Evolutionary conservation across 306 rosid species (phyloP).

Genomic region (Cyclanthera cordifolia): DNA sequence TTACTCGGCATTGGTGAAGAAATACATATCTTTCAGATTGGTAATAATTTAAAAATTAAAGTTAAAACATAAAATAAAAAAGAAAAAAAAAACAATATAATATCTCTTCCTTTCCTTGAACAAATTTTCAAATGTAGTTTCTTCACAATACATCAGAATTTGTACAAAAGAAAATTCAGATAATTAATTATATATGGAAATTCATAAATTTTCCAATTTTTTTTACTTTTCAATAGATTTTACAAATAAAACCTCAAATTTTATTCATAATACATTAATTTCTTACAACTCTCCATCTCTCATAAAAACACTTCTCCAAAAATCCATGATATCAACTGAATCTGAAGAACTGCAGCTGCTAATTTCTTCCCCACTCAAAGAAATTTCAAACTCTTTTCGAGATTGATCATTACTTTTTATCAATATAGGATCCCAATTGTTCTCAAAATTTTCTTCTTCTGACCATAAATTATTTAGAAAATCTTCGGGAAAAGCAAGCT

Average conservation of each 20-base stretch:
- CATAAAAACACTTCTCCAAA: conserved; percentile 44
- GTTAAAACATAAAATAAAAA: too few relatives aligned
- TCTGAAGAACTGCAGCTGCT: conserved; percentile 7
- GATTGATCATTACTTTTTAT: background rate
- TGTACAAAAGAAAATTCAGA: background rate
- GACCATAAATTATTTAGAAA: conserved; percentile 42
- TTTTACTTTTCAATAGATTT: background rate
- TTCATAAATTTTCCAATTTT: background rate
- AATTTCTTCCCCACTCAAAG: background rate
- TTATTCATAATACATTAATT: background rate
- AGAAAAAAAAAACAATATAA: too few relatives aligned
- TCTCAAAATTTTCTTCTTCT: conserved; percentile 44
- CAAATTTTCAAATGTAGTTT: background rate
- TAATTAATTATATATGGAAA: background rate
- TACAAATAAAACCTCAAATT: background rate
- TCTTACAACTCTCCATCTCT: conserved; percentile 33
- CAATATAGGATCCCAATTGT: conserved; percentile 15
- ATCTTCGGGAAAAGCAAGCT: conserved; percentile 22
- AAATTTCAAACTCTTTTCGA: background rate
- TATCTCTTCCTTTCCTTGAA: background rate
- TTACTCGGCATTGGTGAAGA: too few relatives aligned
- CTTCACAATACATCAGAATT: background rate
- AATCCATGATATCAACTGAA: conserved; percentile 33
- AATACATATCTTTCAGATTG: too few relatives aligned
- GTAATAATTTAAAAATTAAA: too few relatives aligned